These are phyloP conservation scores for Funneliformis geosporum DNA, from an alignment of 192 early-diverging fungal genomes.

Conservation along the genomic window DNA sequence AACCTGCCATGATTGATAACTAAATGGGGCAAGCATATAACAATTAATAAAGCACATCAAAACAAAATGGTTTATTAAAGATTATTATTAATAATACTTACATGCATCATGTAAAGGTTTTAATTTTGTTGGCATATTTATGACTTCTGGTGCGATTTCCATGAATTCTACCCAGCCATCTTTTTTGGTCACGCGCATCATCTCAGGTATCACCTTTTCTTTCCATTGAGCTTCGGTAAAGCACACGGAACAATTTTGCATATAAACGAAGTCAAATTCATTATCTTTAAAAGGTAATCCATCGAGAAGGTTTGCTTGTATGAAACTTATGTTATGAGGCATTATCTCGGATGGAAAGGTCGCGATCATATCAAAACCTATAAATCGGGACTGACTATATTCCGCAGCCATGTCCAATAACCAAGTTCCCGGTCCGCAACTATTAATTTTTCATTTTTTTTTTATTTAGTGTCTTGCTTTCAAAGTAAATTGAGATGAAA, in stretches of 20 bases:
- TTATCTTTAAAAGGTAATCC: slow-evolving; percentile 22
- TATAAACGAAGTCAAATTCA: not conserved
- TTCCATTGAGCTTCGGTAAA: not conserved
- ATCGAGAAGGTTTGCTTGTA: slow-evolving; percentile 31
- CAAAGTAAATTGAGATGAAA: not conserved
- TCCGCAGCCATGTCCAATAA: slow-evolving; percentile 45
- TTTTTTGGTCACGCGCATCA: not conserved
- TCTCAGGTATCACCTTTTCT: slow-evolving; percentile 10
- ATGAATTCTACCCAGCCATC: slow-evolving; percentile 11
- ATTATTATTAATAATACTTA: not conserved
- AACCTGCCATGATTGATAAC: not conserved
- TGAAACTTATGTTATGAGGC: slow-evolving; percentile 42
- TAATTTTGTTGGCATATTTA: not conserved
- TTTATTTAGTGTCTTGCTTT: not conserved
- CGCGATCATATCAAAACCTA: slow-evolving; percentile 42
- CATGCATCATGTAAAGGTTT: not conserved
- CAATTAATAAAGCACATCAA: too few species aligned
- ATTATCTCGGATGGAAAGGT: slow-evolving; percentile 43
- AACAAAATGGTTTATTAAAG: too few species aligned
- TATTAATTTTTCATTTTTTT: not conserved
- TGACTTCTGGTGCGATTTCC: not conserved
- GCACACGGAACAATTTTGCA: not conserved
- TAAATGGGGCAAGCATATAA: not conserved
- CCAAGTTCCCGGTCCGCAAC: not conserved
- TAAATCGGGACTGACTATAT: slow-evolving; percentile 35